Conservation (phyloP, 768 basidiomycete genomes). For the Solioccasus polychromus region DNA sequence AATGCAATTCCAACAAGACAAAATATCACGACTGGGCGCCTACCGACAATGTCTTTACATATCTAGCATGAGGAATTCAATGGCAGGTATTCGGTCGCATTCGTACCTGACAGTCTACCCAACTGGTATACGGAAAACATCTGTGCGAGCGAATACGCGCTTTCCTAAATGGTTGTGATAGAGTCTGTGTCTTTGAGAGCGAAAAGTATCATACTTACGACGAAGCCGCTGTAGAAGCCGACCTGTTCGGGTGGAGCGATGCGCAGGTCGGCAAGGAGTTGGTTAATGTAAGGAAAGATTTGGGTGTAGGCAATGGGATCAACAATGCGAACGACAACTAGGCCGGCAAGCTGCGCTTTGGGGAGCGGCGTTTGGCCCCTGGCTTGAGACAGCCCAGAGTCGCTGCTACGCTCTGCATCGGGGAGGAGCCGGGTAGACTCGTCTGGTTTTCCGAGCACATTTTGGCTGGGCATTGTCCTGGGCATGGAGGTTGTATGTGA, state of each 20-base stretch:
- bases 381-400: conserved; percentile 6
- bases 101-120: conserved; percentile 54
- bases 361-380: conserved; percentile 30
- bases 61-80: background rate
- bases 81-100: background rate
- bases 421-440: conserved; percentile 17
- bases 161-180: conserved; percentile 57
- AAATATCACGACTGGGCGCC: conserved; percentile 56
- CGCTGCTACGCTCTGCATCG: no score
- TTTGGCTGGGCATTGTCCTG: no score
- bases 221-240: conserved; percentile 65
- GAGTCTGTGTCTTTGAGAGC: no score
- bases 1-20: conserved; percentile 51
- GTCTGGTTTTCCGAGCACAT: no score
- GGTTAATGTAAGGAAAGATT: conserved; percentile 65
- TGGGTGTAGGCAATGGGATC: conserved; percentile 63
- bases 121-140: conserved; percentile 60
- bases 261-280: conserved; percentile 53
- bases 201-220: conserved; percentile 43
- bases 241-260: conserved; percentile 54
- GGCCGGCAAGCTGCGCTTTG: conserved; percentile 42
- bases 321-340: conserved; percentile 45
- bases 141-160: conserved; percentile 59
- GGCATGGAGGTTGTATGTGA: no score
- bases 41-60: conserved; percentile 56